Evolutionary conservation across 139 green algal species (phyloP).

Genomic region (Spirogloea muscicola): DNA sequence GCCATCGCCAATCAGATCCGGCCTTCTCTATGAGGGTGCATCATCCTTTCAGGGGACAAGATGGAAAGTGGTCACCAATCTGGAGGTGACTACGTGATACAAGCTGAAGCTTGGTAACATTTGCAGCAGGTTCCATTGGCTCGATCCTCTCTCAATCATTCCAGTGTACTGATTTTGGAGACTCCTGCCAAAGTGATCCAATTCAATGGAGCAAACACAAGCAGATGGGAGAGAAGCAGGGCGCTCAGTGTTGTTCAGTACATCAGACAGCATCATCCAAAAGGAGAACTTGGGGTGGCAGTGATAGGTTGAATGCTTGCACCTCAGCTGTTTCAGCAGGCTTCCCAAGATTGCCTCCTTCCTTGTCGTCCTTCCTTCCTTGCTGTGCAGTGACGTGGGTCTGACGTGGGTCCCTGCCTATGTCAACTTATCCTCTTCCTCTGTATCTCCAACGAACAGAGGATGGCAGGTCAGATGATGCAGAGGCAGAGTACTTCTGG

Average conservation of each 20-base stretch:
- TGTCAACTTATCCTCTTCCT: neutral
- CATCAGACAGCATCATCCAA: constrained; percentile 5
- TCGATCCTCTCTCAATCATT: constrained; percentile 25
- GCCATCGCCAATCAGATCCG: too few relatives aligned
- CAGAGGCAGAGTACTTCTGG: constrained; percentile 39
- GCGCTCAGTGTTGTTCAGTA: constrained; percentile 16
- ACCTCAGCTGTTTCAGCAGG: neutral
- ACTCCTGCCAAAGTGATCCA: constrained; percentile 37
- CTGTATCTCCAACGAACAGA: constrained; percentile 8
- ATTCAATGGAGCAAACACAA: constrained; percentile 40
- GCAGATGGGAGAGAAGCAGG: constrained; percentile 26
- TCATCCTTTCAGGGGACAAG: too few relatives aligned
- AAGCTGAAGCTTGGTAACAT: too few relatives aligned
- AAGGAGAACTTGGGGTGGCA: neutral
- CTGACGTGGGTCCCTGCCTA: neutral
- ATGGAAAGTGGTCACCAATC: too few relatives aligned
- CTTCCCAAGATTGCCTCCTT: neutral
- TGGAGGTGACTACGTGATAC: too few relatives aligned
- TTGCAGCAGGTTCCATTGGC: constrained; percentile 27
- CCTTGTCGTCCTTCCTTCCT: neutral
- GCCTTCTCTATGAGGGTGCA: too few relatives aligned
- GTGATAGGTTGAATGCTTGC: too few relatives aligned
- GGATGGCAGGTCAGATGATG: constrained; percentile 37
- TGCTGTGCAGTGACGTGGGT: neutral
- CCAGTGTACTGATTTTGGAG: constrained; percentile 39